Percentiles rank a stretch among this genome's conserved stretches.
Conservation (phyloP, 257 asterid genomes). For the Perilla frutescens region DNA sequence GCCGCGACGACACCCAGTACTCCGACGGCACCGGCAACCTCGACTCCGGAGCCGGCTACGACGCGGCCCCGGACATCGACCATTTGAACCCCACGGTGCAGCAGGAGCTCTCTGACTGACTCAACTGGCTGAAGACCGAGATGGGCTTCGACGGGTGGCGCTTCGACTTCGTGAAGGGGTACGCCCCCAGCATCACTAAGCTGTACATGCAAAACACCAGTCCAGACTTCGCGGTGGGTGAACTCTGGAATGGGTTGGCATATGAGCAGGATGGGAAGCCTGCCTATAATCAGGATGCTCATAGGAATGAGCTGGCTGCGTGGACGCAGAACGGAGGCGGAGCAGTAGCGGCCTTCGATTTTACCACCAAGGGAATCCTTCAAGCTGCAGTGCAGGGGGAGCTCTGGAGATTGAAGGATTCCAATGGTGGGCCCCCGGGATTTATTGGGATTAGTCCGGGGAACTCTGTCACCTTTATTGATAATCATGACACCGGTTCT, state of each 20-base stretch:
- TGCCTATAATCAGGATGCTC: slow-evolving; percentile 56
- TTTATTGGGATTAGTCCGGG: slow-evolving; percentile 68
- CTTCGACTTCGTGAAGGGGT: slow-evolving; percentile 76
- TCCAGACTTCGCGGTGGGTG: slow-evolving; percentile 90
- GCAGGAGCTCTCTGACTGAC: slow-evolving; percentile 75
- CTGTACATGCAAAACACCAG: slow-evolving; percentile 59
- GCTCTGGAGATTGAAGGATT: slow-evolving; percentile 71
- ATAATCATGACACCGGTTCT: slow-evolving; percentile 87
- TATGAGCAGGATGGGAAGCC: slow-evolving; percentile 51
- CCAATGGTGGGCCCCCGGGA: slow-evolving; percentile 75
- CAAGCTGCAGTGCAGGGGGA: slow-evolving; percentile 81
- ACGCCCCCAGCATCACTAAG: slow-evolving; percentile 55
- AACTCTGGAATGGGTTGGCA: slow-evolving; percentile 52
- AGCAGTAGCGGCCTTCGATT: slow-evolving; percentile 69
- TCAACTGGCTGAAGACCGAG: slow-evolving; percentile 83
- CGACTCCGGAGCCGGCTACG: slow-evolving; percentile 59
- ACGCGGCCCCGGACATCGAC: slow-evolving; percentile 74
- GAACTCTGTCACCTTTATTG: slow-evolving; percentile 81
- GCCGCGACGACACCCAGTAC: slow-evolving; percentile 58
- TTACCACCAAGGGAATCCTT: slow-evolving; percentile 77
- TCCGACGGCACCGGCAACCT: slow-evolving; percentile 77
- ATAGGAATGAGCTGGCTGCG: slow-evolving; percentile 53
- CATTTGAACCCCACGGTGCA: slow-evolving; percentile 73
- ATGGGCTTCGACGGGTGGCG: slow-evolving; percentile 88
- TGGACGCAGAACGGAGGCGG: slow-evolving; percentile 66